Evolutionary conservation across 2,329 filamentous ascomycete species (phyloP).

Genomic region (Huntiella moniliformis): DNA sequence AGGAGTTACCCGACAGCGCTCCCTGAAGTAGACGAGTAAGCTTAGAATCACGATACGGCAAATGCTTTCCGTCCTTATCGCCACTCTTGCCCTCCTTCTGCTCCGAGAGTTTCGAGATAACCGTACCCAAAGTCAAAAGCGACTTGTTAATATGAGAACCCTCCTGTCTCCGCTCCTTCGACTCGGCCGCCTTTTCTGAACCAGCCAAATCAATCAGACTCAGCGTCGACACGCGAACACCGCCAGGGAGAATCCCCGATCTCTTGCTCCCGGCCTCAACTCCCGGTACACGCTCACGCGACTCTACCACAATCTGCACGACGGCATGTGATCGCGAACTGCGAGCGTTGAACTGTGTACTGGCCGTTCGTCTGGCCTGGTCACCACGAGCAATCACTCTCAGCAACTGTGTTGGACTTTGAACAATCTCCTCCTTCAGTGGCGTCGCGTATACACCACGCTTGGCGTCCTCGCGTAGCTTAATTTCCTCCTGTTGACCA

Average conservation of each 20-base stretch:
- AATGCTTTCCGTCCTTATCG: slow-evolving; percentile 76
- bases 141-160: slow-evolving; percentile 99
- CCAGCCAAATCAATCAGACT: slow-evolving; percentile 93
- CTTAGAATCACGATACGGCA: slow-evolving; percentile 95
- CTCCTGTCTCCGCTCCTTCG: slow-evolving; percentile 82
- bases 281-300: slow-evolving; percentile 61
- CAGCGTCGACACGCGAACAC: slow-evolving; percentile 84
- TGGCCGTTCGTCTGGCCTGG: slow-evolving; percentile 71
- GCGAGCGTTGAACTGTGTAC: slow-evolving; percentile 89
- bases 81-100: slow-evolving; percentile 51
- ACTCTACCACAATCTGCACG: slow-evolving; percentile 96
- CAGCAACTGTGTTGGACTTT: slow-evolving; percentile 86
- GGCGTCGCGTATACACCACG: slow-evolving; percentile 91
- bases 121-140: slow-evolving; percentile 80
- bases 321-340: slow-evolving; percentile 97
- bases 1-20: slow-evolving; percentile 76
- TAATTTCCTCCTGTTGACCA: slow-evolving; percentile 64
- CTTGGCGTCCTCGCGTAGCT: slow-evolving; percentile 89
- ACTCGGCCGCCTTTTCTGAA: slow-evolving; percentile 87
- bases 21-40: slow-evolving; percentile 82
- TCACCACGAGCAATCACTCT: slow-evolving; percentile 91
- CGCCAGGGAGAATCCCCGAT: slow-evolving; percentile 56
- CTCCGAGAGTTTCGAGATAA: slow-evolving; percentile 82
- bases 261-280: slow-evolving; percentile 41
- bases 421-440: slow-evolving; percentile 94